Evolutionary conservation across 2,329 filamentous ascomycete species (phyloP), one percentile per base, ranked within the genome.

Genomic region (Cladosporium austrohemisphaericum): DNA sequence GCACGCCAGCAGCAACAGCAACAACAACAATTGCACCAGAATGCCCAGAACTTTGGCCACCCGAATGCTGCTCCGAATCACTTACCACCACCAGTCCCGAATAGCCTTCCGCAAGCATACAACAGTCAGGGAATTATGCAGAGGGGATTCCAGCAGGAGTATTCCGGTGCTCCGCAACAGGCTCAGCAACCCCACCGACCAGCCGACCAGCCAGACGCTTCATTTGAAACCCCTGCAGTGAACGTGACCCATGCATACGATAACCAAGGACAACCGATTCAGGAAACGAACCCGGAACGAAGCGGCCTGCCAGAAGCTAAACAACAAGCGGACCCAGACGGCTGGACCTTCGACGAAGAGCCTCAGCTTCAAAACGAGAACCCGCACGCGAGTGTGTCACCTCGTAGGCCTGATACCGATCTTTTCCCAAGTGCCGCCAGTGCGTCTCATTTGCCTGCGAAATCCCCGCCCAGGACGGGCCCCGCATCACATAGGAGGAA

Each of bases 311-410:
- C 53, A 9, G 54, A 55, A 29, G 35, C 35, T n/a, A 50, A 56
- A 40, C 56, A 59, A 49, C 56, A 47, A 29, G 52, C 28, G 46
- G 78, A 83, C 62, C 53, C 71, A 1, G 91, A 95, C 61, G 88
- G 80, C 7, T 98, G 93, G 93, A 91, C 94, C 62, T 98, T 98
- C 58, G 88, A 92, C 47, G 90, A 96, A 51, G 77, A 82, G 7
- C 51, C 55, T 11, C 74, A 77, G n/a, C 60, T 72, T 28, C 80
- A 83, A 45, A 71, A 79, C 0, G 85, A 87, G 32, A 49, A 52
- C n/a, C 70, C 79, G 10, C 61, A 73, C 1, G 72, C 75, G 43
- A 76, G 77, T 48, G 65, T 75, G 9, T 56, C 84, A 67, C 70
- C 83, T 9, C 73, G 79, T 53, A 71, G 91, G 54, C 90, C 89